A percentile compares a stretch with the other conserved stretches of the same genome.
These are phyloP conservation scores for Rhododendron molle DNA, from an alignment of 148 eudicot species.

Conservation along the genomic window DNA sequence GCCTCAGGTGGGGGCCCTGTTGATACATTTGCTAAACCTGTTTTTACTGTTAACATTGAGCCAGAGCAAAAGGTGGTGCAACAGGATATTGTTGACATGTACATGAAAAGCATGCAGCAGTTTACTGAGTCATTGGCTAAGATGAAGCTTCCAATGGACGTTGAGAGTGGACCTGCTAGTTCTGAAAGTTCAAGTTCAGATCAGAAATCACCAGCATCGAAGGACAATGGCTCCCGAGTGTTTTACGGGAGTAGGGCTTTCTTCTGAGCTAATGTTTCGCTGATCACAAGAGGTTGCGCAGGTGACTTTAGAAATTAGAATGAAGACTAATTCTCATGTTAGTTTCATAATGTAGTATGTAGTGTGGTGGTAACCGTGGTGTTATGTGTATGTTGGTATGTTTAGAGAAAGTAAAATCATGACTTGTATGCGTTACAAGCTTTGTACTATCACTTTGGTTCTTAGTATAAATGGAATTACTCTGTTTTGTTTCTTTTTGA, in stretches of 20 bases:
- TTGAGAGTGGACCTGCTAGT: slow-evolving; percentile 50
- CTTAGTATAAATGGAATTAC: slow-evolving; percentile 15
- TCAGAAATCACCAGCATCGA: slow-evolving; percentile 52
- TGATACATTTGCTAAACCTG: slow-evolving; percentile 38
- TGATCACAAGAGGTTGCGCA: slow-evolving; percentile 20
- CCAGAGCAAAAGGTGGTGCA: slow-evolving; percentile 81
- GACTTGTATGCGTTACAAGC: slow-evolving; percentile 26
- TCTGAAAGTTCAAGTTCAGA: slow-evolving; percentile 67
- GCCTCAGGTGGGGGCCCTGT: slow-evolving; percentile 20
- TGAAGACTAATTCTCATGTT: slow-evolving; percentile 36
- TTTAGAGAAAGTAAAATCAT: slow-evolving; percentile 20
- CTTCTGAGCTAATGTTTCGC: slow-evolving; percentile 50
- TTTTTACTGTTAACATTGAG: slow-evolving; percentile 49
- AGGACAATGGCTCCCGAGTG: slow-evolving; percentile 65
- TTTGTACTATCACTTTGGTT: slow-evolving; percentile 20
- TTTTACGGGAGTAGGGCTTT: slow-evolving; percentile 97
- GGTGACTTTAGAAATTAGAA: slow-evolving; percentile 64
- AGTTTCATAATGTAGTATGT: slow-evolving; percentile 27
- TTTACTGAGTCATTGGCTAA: slow-evolving; percentile 84
- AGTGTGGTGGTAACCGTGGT: slow-evolving; percentile 11
- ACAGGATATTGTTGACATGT: slow-evolving; percentile 95
- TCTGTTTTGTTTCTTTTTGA: background rate
- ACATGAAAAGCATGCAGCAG: slow-evolving; percentile 99
- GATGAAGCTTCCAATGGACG: slow-evolving; percentile 95
- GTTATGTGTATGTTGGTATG: slow-evolving; percentile 27